Conservation (phyloP, 1,139 yeast species). For the Keqinozyma sinolaborantium region DNA sequence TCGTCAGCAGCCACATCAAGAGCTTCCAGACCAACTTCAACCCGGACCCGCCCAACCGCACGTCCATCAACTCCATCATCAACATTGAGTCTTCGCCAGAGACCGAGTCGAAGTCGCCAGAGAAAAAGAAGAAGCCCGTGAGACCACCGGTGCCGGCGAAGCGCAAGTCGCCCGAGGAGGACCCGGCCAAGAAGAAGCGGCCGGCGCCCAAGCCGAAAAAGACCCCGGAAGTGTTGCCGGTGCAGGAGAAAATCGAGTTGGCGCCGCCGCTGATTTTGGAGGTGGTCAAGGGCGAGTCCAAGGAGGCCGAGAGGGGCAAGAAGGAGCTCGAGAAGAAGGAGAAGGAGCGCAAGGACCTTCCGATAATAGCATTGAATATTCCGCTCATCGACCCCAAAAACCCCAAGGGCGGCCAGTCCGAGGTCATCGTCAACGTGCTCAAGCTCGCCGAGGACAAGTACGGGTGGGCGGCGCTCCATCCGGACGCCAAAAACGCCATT, state of each 20-base stretch:
- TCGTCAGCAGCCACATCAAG: conserved; percentile 21
- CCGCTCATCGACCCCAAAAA: conserved; percentile 50
- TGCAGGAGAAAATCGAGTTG: conserved; percentile 8
- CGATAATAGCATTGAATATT: conserved; percentile 57
- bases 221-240: conserved; percentile 10
- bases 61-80: conserved; percentile 37
- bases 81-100: conserved; percentile 28
- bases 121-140: conserved; percentile 9
- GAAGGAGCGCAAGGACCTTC: conserved; percentile 21
- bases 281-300: conserved; percentile 9
- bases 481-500: conserved; percentile 57
- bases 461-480: conserved; percentile 75
- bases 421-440: conserved; percentile 74
- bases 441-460: conserved; percentile 82
- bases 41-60: conserved; percentile 16
- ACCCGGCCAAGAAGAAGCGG: conserved; percentile 13
- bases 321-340: conserved; percentile 16
- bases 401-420: conserved; percentile 62
- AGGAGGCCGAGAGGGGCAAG: conserved; percentile 20
- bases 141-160: conserved; percentile 10
- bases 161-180: conserved; percentile 8
- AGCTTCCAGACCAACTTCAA: conserved; percentile 31
- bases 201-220: conserved; percentile 10
- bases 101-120: conserved; percentile 2
- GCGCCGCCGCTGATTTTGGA: conserved; percentile 14